Evolutionary conservation across 768 basidiomycete species (phyloP).

Genomic region (Amanita polypyramis): DNA sequence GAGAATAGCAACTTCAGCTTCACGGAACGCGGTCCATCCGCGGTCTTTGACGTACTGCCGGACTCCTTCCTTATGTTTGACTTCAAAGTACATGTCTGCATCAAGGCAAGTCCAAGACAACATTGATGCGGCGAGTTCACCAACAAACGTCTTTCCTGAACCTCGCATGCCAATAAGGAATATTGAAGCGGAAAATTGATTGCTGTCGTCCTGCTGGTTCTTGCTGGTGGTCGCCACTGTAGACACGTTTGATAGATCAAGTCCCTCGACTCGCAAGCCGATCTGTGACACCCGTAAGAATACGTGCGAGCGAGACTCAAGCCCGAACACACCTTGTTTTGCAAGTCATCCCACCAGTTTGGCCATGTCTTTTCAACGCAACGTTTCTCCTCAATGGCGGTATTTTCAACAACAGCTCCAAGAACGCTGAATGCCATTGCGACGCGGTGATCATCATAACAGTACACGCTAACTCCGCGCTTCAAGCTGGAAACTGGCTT

Average conservation of each 20-base stretch:
- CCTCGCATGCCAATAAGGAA: constrained; percentile 94
- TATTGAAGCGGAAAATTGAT: constrained; percentile 42
- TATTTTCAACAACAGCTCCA: constrained; percentile 59
- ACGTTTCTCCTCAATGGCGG: constrained; percentile 87
- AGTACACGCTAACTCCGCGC: constrained; percentile 73
- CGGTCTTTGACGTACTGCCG: constrained; percentile 69
- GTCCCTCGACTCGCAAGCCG: constrained; percentile 78
- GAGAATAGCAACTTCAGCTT: constrained; percentile 62
- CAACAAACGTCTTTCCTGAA: constrained; percentile 88
- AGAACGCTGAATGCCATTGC: constrained; percentile 97
- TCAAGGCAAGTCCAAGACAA: constrained; percentile 71
- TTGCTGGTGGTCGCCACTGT: constrained; percentile 35
- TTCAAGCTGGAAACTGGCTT: constrained; percentile 54
- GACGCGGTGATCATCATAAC: constrained; percentile 97
- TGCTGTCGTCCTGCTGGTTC: constrained; percentile 11
- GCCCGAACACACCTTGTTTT: constrained; percentile 63
- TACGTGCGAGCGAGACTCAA: not conserved
- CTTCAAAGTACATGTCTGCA: constrained; percentile 72
- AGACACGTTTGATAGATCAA: constrained; percentile 47
- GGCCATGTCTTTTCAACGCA: constrained; percentile 99
- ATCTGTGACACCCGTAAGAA: constrained; percentile 39
- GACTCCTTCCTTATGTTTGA: constrained; percentile 48
- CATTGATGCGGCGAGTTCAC: constrained; percentile 60
- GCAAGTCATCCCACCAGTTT: constrained; percentile 98
- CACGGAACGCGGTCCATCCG: constrained; percentile 88